Evolutionary conservation across 768 basidiomycete species (phyloP).

Genomic region (Phanerodontia chrysosporium): DNA sequence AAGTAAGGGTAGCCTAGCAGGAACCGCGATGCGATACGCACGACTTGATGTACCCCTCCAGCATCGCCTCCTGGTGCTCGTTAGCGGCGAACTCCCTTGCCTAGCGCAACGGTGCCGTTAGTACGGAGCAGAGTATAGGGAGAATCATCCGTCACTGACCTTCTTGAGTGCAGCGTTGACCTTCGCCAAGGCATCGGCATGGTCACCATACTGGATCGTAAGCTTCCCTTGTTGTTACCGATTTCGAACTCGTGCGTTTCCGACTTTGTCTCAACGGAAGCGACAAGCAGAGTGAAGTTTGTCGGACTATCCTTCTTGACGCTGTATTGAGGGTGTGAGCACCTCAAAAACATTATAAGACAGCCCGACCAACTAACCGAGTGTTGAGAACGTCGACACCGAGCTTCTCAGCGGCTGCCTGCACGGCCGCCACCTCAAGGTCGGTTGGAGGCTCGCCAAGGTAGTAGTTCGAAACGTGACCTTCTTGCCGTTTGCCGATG

Average conservation of each 20-base stretch:
- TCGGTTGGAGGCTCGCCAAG: conserved; percentile 60
- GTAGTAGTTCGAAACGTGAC: conserved; percentile 85
- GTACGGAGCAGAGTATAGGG: not conserved
- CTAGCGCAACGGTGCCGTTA: conserved; percentile 29
- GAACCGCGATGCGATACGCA: conserved; percentile 32
- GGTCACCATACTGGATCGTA: conserved; percentile 75
- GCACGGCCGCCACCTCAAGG: conserved; percentile 72
- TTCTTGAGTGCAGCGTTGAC: conserved; percentile 54
- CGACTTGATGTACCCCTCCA: conserved; percentile 78
- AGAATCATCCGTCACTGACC: conserved; percentile 31
- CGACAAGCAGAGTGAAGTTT: conserved; percentile 70
- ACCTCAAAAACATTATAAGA: not conserved
- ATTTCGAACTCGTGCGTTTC: conserved; percentile 44
- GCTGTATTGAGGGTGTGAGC: conserved; percentile 30
- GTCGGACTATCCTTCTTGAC: conserved; percentile 62
- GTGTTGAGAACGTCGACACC: conserved; percentile 80
- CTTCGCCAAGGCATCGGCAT: conserved; percentile 49
- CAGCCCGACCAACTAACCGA: conserved; percentile 39
- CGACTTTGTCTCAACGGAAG: conserved; percentile 50
- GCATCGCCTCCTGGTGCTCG: conserved; percentile 67
- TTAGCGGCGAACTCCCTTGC: conserved; percentile 74
- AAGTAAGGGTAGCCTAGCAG: conserved; percentile 70
- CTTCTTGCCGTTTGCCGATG: conserved; percentile 75
- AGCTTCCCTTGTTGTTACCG: conserved; percentile 41
- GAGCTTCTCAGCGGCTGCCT: conserved; percentile 69